Evolutionary conservation across 495 filamentous ascomycete species (phyloP), one percentile per base, ranked within the genome.

Genomic region (Zalerion maritima): DNA sequence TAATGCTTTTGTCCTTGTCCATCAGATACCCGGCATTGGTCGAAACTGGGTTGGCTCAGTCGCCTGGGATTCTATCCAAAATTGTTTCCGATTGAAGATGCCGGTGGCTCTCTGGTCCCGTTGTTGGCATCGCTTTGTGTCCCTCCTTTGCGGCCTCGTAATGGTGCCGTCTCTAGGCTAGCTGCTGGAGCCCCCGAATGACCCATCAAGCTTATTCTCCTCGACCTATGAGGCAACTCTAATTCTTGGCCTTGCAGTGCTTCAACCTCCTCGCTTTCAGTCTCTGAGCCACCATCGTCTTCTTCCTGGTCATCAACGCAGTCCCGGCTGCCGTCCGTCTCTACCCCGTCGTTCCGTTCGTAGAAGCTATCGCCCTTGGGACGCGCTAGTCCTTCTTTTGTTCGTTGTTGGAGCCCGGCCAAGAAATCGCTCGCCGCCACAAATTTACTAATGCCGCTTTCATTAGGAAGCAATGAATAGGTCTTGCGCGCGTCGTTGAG

Each of bases 401-500:
- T n/a, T n/a, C n/a, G 52, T 31, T 64, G 70, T 8, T 69, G 56
- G 15, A 89, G 58, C 5, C 64, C 62, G 18, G 71, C 64, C 19
- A 83, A 43, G 40, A 80, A 80, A 56, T 78, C 53, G 57, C 67
- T 46, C 37, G 70, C 66, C 58, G 69, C 19, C 34, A 44, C 37
- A 66, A 73, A 71, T 12, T 52, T 52, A 25, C 58, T 52, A 0
- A 71, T 54, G 8, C 67, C 70, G 30, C 72, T 60, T 21, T 60
- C 54, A n/a, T 64, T 56, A 0, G 69, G 52, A 2, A 77, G 55
- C 13, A 65, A 54, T 12, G 66, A 62, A 49, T 92, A 91, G 28
- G 81, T 67, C 32, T 58, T 61, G 14, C 72, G 56, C 0, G 80
- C 81, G 32, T 76, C 71, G 27, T 78, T 71, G 9, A 93, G 55